Conservation (phyloP, 768 basidiomycete genomes). For the Pholiota microspora region DNA sequence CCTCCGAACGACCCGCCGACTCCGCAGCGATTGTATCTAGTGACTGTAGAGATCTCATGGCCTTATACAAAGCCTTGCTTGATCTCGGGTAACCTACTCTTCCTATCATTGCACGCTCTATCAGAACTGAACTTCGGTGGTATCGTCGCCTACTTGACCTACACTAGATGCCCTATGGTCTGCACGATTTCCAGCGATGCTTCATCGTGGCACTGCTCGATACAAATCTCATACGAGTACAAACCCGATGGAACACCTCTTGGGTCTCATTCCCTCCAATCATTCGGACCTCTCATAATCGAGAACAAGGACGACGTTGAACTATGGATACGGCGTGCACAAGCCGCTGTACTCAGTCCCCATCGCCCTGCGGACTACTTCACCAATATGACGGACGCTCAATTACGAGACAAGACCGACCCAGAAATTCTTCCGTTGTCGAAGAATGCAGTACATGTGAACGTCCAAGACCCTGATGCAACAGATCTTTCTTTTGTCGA, state of each 20-base stretch:
- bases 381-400: constrained; percentile 21
- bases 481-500: constrained; percentile 54
- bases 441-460: constrained; percentile 47
- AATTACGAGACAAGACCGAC: constrained; percentile 18
- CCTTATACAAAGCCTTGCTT: neutral
- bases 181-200: constrained; percentile 43
- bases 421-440: constrained; percentile 11
- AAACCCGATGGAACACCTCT: constrained; percentile 22
- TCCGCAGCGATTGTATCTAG: neutral
- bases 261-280: constrained; percentile 6
- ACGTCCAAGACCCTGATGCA: constrained; percentile 40
- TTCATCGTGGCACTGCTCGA: constrained; percentile 42
- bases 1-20: too few species aligned
- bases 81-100: neutral
- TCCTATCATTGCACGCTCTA: too few species aligned
- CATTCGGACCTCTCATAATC: constrained; percentile 40
- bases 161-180: constrained; percentile 57
- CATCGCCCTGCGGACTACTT: constrained; percentile 25
- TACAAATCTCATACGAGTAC: constrained; percentile 30
- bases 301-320: constrained; percentile 45
- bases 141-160: constrained; percentile 32
- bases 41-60: constrained; percentile 11
- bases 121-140: too few species aligned
- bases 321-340: constrained; percentile 54
- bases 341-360: constrained; percentile 54